Conservation (phyloP, 2,329 filamentous ascomycete species). For the Bretziella fagacearum region DNA sequence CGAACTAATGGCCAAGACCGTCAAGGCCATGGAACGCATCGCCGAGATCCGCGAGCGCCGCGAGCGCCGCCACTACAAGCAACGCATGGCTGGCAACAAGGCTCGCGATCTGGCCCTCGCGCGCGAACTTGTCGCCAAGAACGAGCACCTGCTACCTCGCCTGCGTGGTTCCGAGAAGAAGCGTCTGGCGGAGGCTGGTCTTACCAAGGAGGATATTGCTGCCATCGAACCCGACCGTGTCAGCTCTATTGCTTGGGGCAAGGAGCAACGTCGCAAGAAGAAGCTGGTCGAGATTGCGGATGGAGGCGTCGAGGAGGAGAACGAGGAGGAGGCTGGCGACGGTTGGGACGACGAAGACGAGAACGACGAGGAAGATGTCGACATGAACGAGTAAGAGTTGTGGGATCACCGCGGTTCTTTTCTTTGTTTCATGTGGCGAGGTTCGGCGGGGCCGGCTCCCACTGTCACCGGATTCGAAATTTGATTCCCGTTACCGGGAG, state of each 20-base stretch:
- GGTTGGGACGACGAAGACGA: slow-evolving; percentile 22
- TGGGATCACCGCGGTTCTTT: background rate
- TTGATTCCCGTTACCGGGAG: background rate
- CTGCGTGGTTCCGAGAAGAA: slow-evolving; percentile 47
- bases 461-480: background rate
- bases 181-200: slow-evolving; percentile 37
- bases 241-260: slow-evolving; percentile 27
- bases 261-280: slow-evolving; percentile 22
- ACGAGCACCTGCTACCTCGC: slow-evolving; percentile 77
- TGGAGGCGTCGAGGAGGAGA: slow-evolving; percentile 18
- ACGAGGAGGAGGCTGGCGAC: slow-evolving; percentile 14
- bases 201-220: slow-evolving; percentile 30
- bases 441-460: background rate
- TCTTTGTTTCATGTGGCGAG: background rate
- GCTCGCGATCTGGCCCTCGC: slow-evolving; percentile 64
- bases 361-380: slow-evolving; percentile 24
- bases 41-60: slow-evolving; percentile 67
- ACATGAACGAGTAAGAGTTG: slow-evolving; percentile 23
- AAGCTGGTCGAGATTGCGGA: slow-evolving; percentile 16
- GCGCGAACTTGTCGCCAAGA: slow-evolving; percentile 75
- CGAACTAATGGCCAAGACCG: slow-evolving; percentile 69
- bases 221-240: slow-evolving; percentile 28
- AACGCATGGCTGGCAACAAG: slow-evolving; percentile 80
- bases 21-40: slow-evolving; percentile 84
- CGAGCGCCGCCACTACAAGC: slow-evolving; percentile 87